These are phyloP conservation scores for Candida sanyaensis DNA, from an alignment of 1,139 yeast species.

Conservation along the genomic window DNA sequence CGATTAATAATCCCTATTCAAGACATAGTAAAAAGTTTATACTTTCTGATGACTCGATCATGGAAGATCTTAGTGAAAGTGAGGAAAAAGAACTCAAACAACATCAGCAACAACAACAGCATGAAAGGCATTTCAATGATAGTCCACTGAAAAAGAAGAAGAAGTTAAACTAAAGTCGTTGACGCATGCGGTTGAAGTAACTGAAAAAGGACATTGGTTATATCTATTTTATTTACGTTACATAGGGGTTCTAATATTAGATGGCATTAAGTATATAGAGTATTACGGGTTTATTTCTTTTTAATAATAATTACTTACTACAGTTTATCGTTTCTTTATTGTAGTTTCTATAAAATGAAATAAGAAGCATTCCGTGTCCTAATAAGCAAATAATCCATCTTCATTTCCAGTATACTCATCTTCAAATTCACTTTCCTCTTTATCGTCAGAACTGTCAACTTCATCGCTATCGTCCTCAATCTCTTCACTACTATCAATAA, in stretches of 20 bases:
- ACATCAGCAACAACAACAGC: background rate
- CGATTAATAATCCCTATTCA: slow-evolving; percentile 4
- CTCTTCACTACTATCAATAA: slow-evolving; percentile 37
- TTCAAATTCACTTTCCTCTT: slow-evolving; percentile 34
- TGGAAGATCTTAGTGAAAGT: slow-evolving; percentile 10
- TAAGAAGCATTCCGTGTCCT: background rate
- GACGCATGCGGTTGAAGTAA: no score
- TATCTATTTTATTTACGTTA: background rate
- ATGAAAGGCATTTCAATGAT: slow-evolving; percentile 5
- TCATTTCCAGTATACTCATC: slow-evolving; percentile 52
- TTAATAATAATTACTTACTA: background rate
- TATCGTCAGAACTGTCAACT: slow-evolving; percentile 32
- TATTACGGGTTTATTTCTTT: background rate
- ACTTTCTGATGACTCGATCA: slow-evolving; percentile 9
- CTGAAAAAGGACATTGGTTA: background rate
- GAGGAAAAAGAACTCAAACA: slow-evolving; percentile 8
- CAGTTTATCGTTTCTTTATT: background rate
- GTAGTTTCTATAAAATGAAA: background rate
- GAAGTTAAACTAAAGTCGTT: background rate
- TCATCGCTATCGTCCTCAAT: slow-evolving; percentile 41
- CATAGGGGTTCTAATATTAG: background rate
- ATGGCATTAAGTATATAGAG: slow-evolving; percentile 2
- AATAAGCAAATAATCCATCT: slow-evolving; percentile 46
- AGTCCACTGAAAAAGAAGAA: slow-evolving; percentile 15
- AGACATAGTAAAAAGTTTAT: slow-evolving; percentile 8